A percentile compares a stretch with the other conserved stretches of the same genome.
Conservation (phyloP, 2,329 filamentous ascomycete genomes). For the Calonectria crousiana region DNA sequence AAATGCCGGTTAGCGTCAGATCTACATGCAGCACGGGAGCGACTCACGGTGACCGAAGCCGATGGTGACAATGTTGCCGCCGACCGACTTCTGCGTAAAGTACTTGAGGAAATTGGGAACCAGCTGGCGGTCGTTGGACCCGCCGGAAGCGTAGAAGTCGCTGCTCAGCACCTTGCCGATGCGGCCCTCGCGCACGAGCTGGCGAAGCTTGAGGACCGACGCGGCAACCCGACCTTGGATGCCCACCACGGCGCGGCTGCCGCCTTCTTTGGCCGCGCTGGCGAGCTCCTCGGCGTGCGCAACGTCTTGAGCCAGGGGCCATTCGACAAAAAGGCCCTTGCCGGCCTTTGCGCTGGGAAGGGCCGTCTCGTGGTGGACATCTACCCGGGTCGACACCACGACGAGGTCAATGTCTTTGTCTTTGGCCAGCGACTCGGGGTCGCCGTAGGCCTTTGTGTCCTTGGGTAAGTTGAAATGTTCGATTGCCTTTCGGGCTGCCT, state of each 20-base stretch:
- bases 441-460: conserved; percentile 61
- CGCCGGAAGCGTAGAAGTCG: conserved; percentile 56
- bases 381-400: conserved; percentile 65
- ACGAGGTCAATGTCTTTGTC: conserved; percentile 67
- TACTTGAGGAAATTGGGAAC: conserved; percentile 57
- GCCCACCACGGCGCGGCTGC: conserved; percentile 59
- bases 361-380: conserved; percentile 61
- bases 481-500: conserved; percentile 59
- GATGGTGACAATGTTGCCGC: conserved; percentile 59
- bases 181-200: conserved; percentile 56
- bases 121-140: conserved; percentile 48
- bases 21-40: no score
- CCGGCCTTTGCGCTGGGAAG: conserved; percentile 63
- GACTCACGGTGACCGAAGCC: conserved; percentile 56
- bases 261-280: conserved; percentile 46
- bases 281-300: conserved; percentile 56
- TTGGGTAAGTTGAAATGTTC: conserved; percentile 54
- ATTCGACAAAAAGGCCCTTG: conserved; percentile 68
- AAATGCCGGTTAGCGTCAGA: not conserved
- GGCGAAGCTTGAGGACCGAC: conserved; percentile 55
- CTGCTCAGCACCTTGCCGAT: conserved; percentile 67
- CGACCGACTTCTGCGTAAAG: conserved; percentile 60
- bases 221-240: conserved; percentile 64
- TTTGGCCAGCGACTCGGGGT: conserved; percentile 60
- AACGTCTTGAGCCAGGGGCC: conserved; percentile 65